Evolutionary conservation across 148 eudicot genomes (phyloP).

Genomic region (Vaccinium myrtillus): DNA sequence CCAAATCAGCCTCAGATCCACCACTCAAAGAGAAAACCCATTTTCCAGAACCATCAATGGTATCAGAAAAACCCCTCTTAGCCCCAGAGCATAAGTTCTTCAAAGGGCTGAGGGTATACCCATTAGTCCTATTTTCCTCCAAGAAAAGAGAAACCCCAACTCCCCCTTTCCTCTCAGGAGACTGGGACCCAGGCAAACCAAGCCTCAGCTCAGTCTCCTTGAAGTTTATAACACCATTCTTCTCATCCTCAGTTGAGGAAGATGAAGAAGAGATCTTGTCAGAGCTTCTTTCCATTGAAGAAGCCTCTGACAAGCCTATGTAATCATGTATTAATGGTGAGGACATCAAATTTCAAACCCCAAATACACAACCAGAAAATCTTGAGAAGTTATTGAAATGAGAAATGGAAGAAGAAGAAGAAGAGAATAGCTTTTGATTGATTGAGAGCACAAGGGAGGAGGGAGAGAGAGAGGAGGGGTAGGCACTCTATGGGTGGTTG

Average conservation of each 20-base stretch:
- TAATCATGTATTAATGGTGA: conserved; percentile 56
- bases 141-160: conserved; percentile 30
- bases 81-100: conserved; percentile 41
- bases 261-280: conserved; percentile 24
- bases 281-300: conserved; percentile 45
- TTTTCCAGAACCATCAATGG: conserved; percentile 44
- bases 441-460: neutral
- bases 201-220: conserved; percentile 52
- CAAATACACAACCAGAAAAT: neutral
- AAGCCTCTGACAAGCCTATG: conserved; percentile 58
- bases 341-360: conserved; percentile 42
- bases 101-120: conserved; percentile 11
- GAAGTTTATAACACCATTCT: conserved; percentile 37
- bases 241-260: conserved; percentile 23
- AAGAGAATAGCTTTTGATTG: neutral
- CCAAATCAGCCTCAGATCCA: conserved; percentile 47
- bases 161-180: conserved; percentile 36
- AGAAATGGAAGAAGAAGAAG: neutral
- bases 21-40: conserved; percentile 43
- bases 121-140: conserved; percentile 21
- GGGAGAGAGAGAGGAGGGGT: neutral
- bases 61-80: conserved; percentile 54
- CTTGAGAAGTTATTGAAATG: conserved; percentile 13
- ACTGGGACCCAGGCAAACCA: conserved; percentile 56
- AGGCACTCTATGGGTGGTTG: conserved; percentile 6